phyloP scores from a whole-genome alignment of 2,329 filamentous ascomycete genomes.

The Ophiostoma angusticollis region DNA sequence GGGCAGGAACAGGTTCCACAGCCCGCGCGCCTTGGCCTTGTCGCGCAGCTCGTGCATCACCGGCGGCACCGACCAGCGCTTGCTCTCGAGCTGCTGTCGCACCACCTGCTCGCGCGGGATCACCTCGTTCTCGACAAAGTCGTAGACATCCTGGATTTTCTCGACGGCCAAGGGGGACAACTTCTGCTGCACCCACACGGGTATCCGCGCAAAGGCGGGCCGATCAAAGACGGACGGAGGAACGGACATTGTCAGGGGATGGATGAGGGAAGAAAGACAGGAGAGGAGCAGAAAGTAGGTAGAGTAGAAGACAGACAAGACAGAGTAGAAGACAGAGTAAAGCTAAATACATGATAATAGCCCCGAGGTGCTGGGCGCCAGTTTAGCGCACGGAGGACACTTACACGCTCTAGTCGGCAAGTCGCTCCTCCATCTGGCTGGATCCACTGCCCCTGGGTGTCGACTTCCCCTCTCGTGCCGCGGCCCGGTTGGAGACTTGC shows the following conservation, averaged over 20 bases:
- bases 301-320: background rate
- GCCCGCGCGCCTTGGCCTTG: constrained; percentile 49
- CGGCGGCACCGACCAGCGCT: constrained; percentile 45
- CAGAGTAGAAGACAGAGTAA: background rate
- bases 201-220: constrained; percentile 62
- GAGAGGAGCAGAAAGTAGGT: background rate
- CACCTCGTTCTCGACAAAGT: constrained; percentile 30
- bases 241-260: constrained; percentile 23
- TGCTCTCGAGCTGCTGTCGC: constrained; percentile 76
- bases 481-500: background rate
- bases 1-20: constrained; percentile 98
- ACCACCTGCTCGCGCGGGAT: constrained; percentile 55
- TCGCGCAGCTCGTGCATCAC: constrained; percentile 28
- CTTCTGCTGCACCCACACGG: constrained; percentile 53
- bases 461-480: constrained; percentile 1
- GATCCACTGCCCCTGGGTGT: constrained; percentile 3
- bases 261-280: background rate
- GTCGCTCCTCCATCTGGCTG: too few relatives aligned
- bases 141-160: constrained; percentile 23
- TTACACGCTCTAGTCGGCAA: too few relatives aligned
- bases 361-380: too few relatives aligned
- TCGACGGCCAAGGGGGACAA: constrained; percentile 16
- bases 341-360: background rate
- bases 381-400: too few relatives aligned
- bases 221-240: constrained; percentile 70